Conservation (phyloP, 441 rosid genomes). For the Aquilaria agallochum region DNA sequence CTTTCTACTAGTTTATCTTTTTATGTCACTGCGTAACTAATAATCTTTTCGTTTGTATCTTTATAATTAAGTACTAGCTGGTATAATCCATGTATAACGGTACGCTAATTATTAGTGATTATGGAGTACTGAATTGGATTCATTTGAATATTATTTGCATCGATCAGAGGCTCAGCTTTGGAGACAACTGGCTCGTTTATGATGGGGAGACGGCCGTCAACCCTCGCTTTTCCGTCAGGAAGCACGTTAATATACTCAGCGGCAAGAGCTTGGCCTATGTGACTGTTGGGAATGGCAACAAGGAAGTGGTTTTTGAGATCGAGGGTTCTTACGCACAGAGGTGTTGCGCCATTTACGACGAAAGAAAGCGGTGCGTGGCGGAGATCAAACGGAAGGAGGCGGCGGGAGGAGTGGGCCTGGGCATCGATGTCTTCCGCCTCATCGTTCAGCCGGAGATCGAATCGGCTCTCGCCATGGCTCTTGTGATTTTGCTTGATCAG, state of each 20-base stretch:
- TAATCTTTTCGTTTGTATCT: background rate
- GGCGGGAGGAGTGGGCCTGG: constrained; percentile 55
- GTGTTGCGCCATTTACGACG: constrained; percentile 64
- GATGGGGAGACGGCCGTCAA: constrained; percentile 61
- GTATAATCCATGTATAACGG: too few relatives aligned
- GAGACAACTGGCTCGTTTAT: constrained; percentile 79
- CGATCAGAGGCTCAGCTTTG: constrained; percentile 61
- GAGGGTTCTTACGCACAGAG: constrained; percentile 81
- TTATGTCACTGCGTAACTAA: background rate
- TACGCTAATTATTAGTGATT: too few relatives aligned
- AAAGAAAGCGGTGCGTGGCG: constrained; percentile 46
- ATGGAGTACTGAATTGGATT: background rate
- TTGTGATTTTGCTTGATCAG: constrained; percentile 80
- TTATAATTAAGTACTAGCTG: background rate
- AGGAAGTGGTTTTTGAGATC: constrained; percentile 46
- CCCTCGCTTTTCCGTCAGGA: constrained; percentile 55
- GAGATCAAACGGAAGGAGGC: constrained; percentile 67
- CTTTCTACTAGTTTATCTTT: background rate
- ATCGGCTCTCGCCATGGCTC: constrained; percentile 64
- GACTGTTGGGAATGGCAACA: constrained; percentile 9
- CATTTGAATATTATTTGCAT: background rate
- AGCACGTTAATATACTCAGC: constrained; percentile 44
- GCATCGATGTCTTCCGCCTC: constrained; percentile 69
- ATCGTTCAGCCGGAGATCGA: constrained; percentile 62
- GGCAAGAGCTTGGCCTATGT: constrained; percentile 52